Conservation (phyloP, 1,284 basidiomycete species). For the Taiwanofungus camphoratus region DNA sequence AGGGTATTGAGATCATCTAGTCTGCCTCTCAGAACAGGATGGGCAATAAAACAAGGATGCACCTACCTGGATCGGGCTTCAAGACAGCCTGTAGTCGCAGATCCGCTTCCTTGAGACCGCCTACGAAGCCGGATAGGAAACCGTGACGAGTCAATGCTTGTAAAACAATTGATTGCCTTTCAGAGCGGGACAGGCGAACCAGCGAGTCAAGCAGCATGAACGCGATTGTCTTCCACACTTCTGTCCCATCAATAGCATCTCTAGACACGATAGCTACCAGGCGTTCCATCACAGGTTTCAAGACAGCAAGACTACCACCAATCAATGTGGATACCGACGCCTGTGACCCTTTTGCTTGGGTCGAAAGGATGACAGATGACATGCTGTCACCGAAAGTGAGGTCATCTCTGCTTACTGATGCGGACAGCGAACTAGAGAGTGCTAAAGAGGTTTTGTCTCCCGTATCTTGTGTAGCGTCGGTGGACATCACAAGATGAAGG, state of each 20-base stretch:
- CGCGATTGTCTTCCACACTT: slow-evolving; percentile 94
- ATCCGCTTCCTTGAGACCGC: slow-evolving; percentile 82
- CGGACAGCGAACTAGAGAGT: slow-evolving; percentile 30
- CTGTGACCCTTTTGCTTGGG: slow-evolving; percentile 20
- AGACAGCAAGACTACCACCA: slow-evolving; percentile 51
- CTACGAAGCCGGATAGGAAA: slow-evolving; percentile 79
- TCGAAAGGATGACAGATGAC: slow-evolving; percentile 21
- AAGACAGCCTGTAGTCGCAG: slow-evolving; percentile 74
- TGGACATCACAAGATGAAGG: slow-evolving; percentile 62
- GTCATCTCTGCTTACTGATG: slow-evolving; percentile 36
- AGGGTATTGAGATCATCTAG: slow-evolving; percentile 85
- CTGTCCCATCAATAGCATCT: slow-evolving; percentile 91
- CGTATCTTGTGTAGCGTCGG: slow-evolving; percentile 21
- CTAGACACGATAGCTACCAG: slow-evolving; percentile 76
- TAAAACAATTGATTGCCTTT: slow-evolving; percentile 56
- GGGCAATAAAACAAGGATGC: too few relatives aligned
- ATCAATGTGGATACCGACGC: slow-evolving; percentile 44
- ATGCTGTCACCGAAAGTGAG: slow-evolving; percentile 32
- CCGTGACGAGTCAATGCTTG: slow-evolving; percentile 70
- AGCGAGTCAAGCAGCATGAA: slow-evolving; percentile 84
- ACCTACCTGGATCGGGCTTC: slow-evolving; percentile 81
- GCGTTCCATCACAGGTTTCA: slow-evolving; percentile 67
- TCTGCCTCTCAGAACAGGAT: background rate
- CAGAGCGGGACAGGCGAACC: slow-evolving; percentile 57
- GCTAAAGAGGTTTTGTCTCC: slow-evolving; percentile 11